A percentile compares a stretch with the other conserved stretches of the same genome.
Evolutionary conservation across 495 filamentous ascomycete genomes (phyloP).

Genomic region (Hyphodiscus hymeniophilus): DNA sequence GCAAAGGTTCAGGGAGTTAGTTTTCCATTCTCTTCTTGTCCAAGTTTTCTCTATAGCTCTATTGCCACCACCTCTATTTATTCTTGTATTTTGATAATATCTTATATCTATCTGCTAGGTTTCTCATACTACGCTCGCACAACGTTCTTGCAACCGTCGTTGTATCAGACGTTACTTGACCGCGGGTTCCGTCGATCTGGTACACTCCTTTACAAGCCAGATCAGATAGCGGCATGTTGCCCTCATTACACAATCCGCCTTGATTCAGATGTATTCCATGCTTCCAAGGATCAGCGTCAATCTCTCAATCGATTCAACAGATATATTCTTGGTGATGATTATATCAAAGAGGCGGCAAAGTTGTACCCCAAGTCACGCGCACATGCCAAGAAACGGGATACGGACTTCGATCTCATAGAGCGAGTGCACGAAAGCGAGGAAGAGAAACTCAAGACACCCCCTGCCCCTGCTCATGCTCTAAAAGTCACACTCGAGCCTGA

Average conservation of each 20-base stretch:
- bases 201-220: slow-evolving; percentile 86
- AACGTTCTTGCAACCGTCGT: slow-evolving; percentile 53
- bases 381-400: slow-evolving; percentile 66
- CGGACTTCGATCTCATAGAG: slow-evolving; percentile 63
- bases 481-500: slow-evolving; percentile 74
- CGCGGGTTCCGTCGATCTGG: slow-evolving; percentile 84
- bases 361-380: slow-evolving; percentile 71
- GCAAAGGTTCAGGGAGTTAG: too few relatives aligned
- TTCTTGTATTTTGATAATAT: neutral
- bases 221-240: slow-evolving; percentile 76
- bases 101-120: slow-evolving; percentile 42
- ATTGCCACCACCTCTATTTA: neutral
- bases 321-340: slow-evolving; percentile 71
- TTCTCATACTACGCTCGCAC: slow-evolving; percentile 75
- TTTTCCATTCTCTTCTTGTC: neutral
- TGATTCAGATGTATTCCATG: slow-evolving; percentile 59
- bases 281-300: slow-evolving; percentile 76
- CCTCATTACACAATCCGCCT: slow-evolving; percentile 93
- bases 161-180: slow-evolving; percentile 79
- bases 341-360: slow-evolving; percentile 62
- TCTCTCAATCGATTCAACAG: slow-evolving; percentile 86
- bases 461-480: slow-evolving; percentile 68
- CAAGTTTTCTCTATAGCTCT: neutral
- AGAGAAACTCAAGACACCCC: slow-evolving; percentile 10
- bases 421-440: slow-evolving; percentile 63